phyloP scores from a whole-genome alignment of 2,329 filamentous ascomycete species.

The Monascus ruber region DNA sequence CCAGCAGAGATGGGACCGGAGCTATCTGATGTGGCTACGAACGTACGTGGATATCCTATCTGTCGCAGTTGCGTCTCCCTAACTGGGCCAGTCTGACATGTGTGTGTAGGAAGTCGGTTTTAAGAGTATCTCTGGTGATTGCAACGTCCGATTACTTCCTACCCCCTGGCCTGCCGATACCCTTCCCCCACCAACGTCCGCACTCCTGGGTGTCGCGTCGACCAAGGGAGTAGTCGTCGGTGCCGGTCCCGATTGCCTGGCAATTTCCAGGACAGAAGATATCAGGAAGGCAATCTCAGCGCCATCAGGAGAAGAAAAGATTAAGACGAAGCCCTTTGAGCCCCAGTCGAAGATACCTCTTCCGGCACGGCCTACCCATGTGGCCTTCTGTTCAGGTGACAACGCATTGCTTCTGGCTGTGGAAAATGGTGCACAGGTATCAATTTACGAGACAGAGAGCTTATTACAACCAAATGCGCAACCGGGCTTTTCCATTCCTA shows the following conservation, averaged over 20 bases:
- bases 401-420: slow-evolving; percentile 71
- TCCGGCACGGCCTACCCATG: slow-evolving; percentile 67
- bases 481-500: slow-evolving; percentile 62
- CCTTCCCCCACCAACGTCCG: slow-evolving; percentile 64
- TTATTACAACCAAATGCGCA: slow-evolving; percentile 56
- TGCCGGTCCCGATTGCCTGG: slow-evolving; percentile 67
- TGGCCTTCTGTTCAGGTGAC: slow-evolving; percentile 86
- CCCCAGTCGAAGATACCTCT: slow-evolving; percentile 64
- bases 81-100: no score
- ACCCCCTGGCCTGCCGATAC: slow-evolving; percentile 60
- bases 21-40: slow-evolving; percentile 68
- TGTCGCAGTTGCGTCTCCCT: not conserved
- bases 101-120: slow-evolving; percentile 61
- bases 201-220: slow-evolving; percentile 73
- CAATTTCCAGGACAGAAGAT: slow-evolving; percentile 64
- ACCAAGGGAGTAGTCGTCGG: slow-evolving; percentile 73
- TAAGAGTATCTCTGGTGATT: slow-evolving; percentile 64
- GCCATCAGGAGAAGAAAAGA: slow-evolving; percentile 43
- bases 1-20: slow-evolving; percentile 49
- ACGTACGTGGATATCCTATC: slow-evolving; percentile 42
- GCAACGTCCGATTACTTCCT: slow-evolving; percentile 69
- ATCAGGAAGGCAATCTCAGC: slow-evolving; percentile 63
- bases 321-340: slow-evolving; percentile 57
- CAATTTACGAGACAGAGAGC: slow-evolving; percentile 65
- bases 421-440: slow-evolving; percentile 67